A percentile compares a stretch with the other conserved stretches of the same genome.
phyloP scores from a whole-genome alignment of 306 rosid genomes.

The Boehmeria nivea region DNA sequence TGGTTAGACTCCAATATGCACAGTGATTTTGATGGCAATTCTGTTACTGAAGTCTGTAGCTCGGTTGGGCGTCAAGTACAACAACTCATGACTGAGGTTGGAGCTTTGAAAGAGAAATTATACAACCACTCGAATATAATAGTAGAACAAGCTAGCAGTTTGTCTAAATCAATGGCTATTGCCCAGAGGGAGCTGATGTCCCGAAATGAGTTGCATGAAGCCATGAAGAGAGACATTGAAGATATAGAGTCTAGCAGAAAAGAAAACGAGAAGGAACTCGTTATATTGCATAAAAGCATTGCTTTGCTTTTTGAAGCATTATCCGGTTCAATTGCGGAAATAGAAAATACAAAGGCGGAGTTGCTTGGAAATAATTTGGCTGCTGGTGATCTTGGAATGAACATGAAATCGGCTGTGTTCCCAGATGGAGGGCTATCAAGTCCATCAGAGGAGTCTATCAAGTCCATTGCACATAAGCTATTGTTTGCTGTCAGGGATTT shows the following conservation, averaged over 20 bases:
- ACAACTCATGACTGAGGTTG: slow-evolving; percentile 43
- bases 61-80: slow-evolving; percentile 48
- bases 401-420: slow-evolving; percentile 18
- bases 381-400: slow-evolving; percentile 24
- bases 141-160: slow-evolving; percentile 41
- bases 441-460: slow-evolving; percentile 55
- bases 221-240: slow-evolving; percentile 45
- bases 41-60: slow-evolving; percentile 27
- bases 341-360: slow-evolving; percentile 56
- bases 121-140: slow-evolving; percentile 41
- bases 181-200: slow-evolving; percentile 54
- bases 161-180: slow-evolving; percentile 37
- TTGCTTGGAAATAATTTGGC: slow-evolving; percentile 47
- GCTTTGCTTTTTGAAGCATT: slow-evolving; percentile 63
- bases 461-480: slow-evolving; percentile 56
- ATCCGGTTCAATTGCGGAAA: slow-evolving; percentile 41
- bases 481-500: slow-evolving; percentile 56
- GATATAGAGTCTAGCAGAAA: slow-evolving; percentile 26
- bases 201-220: slow-evolving; percentile 53
- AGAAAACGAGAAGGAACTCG: slow-evolving; percentile 50
- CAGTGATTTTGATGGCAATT: slow-evolving; percentile 38
- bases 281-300: slow-evolving; percentile 45
- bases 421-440: slow-evolving; percentile 14
- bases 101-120: slow-evolving; percentile 50
- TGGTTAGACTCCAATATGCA: slow-evolving; percentile 41